Evolutionary conservation across 1,284 basidiomycete species (phyloP), one percentile per base, ranked within the genome.

Genomic region (Sutorius eximius): DNA sequence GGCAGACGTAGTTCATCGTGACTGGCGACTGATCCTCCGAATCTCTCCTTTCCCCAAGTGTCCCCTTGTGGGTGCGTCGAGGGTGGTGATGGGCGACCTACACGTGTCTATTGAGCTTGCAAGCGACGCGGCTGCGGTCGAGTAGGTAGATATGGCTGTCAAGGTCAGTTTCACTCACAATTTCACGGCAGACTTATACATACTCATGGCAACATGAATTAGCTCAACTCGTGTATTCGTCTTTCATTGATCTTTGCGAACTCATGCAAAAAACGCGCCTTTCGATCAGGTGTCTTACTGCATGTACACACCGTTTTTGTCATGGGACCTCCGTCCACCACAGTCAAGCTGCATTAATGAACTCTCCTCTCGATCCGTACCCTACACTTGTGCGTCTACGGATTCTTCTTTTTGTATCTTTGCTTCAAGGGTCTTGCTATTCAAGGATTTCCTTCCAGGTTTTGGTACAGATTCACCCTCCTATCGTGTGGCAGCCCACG

Each of bases 1-100:
- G 90, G 66, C 89, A 93, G 43, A 89, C 78, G 61, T 83, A 79
- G 67, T 62, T 83, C 84, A 86, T 88, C 47, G 58, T 61, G 49
- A 13, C 24, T 12, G 18, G n/a, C 10, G 8, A 16, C 27, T 9
- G 5, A 30, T 15, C n/a, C 30, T 20, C 27, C 24, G 24, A 27
- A 27, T 27, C 18, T 18, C 29, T 44, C 13, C 9, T 20, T 22
- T 24, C 7, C 1, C 13, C 18, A n/a, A 27, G 29, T 47, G 18
- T 24, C 30, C 16, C 11, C 18, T 27, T 27, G 34, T n/a, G 12
- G 18, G 36, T 37, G 36, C 36, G 9, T 22, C 10, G 22, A 27
- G 24, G 24, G 24, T 27, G 24, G 24, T 24, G 32, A 51, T 45
- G 45, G 22, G 22, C 18, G 13, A 33, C 32, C 24, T 42, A 32